Conservation (phyloP, 768 basidiomycete species). For the Lactarius deliciosus region DNA sequence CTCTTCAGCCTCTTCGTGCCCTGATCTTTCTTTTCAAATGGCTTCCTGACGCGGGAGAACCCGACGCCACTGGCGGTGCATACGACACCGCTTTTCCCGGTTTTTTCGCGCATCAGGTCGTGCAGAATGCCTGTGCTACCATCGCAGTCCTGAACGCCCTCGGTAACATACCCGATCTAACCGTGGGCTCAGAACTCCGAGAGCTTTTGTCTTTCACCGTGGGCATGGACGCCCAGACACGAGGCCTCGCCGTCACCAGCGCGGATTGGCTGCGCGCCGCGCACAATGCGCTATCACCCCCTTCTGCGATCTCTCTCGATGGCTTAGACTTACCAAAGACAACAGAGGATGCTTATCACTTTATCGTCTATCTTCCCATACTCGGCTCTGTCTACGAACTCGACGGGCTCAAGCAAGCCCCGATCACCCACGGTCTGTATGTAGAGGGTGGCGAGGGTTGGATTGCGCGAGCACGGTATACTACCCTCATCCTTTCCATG, state of each 20-base stretch:
- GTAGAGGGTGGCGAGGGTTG: constrained; percentile 75
- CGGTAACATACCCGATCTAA: constrained; percentile 70
- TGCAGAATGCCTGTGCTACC: constrained; percentile 98
- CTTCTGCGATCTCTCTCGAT: constrained; percentile 83
- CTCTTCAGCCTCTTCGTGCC: constrained; percentile 81
- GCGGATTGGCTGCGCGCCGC: constrained; percentile 78
- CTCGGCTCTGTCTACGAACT: constrained; percentile 88
- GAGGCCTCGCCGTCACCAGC: constrained; percentile 78
- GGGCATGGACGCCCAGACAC: constrained; percentile 86
- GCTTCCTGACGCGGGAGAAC: constrained; percentile 56
- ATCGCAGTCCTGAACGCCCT: constrained; percentile 90
- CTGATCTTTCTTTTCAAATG: constrained; percentile 97
- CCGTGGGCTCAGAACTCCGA: constrained; percentile 62
- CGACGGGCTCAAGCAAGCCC: constrained; percentile 79
- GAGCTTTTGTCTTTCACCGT: constrained; percentile 75
- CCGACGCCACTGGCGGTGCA: constrained; percentile 50
- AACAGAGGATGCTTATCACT: constrained; percentile 90
- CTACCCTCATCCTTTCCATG: not conserved
- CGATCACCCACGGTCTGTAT: constrained; percentile 79
- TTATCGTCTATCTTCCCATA: constrained; percentile 88
- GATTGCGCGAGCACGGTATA: constrained; percentile 76
- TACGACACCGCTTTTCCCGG: constrained; percentile 78
- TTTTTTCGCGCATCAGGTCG: constrained; percentile 91
- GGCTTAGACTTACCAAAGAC: constrained; percentile 69
- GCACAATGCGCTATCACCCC: constrained; percentile 92